phyloP scores from a whole-genome alignment of 345 rosid genomes.

The Nephelium lappaceum region DNA sequence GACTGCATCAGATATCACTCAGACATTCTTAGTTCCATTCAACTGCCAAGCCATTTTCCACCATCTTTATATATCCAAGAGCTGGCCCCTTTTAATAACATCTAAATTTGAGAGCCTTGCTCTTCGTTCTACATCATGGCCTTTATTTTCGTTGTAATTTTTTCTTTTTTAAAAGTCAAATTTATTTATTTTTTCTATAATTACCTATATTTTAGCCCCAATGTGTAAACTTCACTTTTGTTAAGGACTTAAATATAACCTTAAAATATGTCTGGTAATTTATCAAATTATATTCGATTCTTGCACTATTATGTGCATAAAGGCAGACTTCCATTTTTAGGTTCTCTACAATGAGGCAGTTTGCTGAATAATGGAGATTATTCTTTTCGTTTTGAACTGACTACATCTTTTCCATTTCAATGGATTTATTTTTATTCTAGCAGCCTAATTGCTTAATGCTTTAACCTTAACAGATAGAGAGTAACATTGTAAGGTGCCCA shows the following conservation, averaged over 20 bases:
- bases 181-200: too few relatives aligned
- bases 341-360: not conserved
- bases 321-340: not conserved
- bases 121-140: not conserved
- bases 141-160: not conserved
- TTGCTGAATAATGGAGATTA: not conserved
- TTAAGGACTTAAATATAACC: not conserved
- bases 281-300: not conserved
- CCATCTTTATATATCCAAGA: not conserved
- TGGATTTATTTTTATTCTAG: slow-evolving; percentile 2
- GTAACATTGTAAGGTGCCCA: slow-evolving; percentile 95
- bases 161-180: too few relatives aligned
- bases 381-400: not conserved
- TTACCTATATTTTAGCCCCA: not conserved
- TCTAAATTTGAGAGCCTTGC: not conserved
- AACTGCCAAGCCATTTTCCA: not conserved
- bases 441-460: slow-evolving; percentile 15
- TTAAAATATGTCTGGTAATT: not conserved
- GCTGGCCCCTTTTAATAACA: not conserved
- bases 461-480: slow-evolving; percentile 67
- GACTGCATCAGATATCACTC: not conserved
- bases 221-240: not conserved
- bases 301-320: not conserved
- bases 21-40: not conserved
- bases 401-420: slow-evolving; percentile 2